These are phyloP conservation scores for Yamadazyma kitorensis DNA, from an alignment of 805 yeast species.

Conservation along the genomic window DNA sequence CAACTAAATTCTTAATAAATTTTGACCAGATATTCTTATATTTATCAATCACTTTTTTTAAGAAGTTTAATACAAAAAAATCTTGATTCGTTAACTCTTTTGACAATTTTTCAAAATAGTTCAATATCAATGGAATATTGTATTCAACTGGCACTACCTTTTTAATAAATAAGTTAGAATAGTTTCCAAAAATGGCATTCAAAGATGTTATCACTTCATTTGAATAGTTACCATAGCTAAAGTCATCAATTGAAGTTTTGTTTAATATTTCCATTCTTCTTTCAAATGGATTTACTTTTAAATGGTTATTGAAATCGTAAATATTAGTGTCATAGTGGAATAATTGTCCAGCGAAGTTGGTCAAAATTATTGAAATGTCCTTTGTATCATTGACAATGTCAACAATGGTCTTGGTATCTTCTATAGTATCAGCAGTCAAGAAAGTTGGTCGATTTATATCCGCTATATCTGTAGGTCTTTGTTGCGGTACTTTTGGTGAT, in stretches of 20 bases:
- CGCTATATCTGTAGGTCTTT: not conserved
- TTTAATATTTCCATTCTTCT: constrained; percentile 31
- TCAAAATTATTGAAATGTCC: constrained; percentile 34
- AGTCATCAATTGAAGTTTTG: constrained; percentile 22
- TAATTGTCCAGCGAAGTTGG: constrained; percentile 37
- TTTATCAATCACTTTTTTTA: constrained; percentile 52
- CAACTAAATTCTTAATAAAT: constrained; percentile 54
- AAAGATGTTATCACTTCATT: constrained; percentile 45
- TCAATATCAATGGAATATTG: constrained; percentile 31
- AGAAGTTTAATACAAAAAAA: constrained; percentile 47
- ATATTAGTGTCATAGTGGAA: constrained; percentile 39
- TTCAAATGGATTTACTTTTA: constrained; percentile 24
- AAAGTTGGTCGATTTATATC: not conserved
- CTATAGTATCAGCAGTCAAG: constrained; percentile 19
- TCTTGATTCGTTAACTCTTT: constrained; percentile 59
- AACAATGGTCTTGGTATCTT: constrained; percentile 31
- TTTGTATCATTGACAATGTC: constrained; percentile 35
- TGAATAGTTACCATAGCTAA: constrained; percentile 45
- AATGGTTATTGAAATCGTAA: constrained; percentile 27
- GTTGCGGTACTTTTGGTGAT: constrained; percentile 6
- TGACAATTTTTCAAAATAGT: constrained; percentile 25
- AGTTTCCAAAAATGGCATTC: constrained; percentile 45
- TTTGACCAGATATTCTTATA: constrained; percentile 56
- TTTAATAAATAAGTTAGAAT: constrained; percentile 32
- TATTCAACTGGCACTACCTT: constrained; percentile 35